These are phyloP conservation scores for Rhodotorula sp. DNA, from an alignment of 1,284 basidiomycete species.

Conservation along the genomic window DNA sequence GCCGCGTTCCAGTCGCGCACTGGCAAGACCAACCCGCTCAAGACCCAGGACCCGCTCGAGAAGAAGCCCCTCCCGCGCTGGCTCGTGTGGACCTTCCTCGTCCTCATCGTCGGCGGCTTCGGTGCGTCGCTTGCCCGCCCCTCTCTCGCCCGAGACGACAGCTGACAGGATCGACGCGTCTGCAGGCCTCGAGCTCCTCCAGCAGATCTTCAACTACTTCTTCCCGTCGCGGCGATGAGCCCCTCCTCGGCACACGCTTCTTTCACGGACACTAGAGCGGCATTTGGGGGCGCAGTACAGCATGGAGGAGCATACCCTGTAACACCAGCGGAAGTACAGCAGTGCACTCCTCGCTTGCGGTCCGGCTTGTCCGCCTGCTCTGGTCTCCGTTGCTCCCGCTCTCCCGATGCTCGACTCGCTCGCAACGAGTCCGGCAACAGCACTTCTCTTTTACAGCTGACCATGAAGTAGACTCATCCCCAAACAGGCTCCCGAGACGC, in stretches of 20 bases:
- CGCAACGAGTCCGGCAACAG: too few relatives aligned
- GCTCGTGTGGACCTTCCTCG: constrained; percentile 4
- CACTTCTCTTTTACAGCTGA: too few relatives aligned
- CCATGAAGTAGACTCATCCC: too few relatives aligned
- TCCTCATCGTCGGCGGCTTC: constrained; percentile 14
- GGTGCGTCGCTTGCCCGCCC: constrained; percentile 2
- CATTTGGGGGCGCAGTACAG: too few relatives aligned
- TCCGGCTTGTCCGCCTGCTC: too few relatives aligned
- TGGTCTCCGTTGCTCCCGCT: too few relatives aligned
- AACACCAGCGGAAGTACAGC: not conserved
- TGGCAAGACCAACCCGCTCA: constrained; percentile 29
- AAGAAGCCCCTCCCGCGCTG: constrained; percentile 11
- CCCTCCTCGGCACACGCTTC: too few relatives aligned
- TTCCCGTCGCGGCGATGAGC: not conserved
- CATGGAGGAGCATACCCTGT: not conserved
- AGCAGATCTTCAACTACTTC: constrained; percentile 22
- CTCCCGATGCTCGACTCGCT: too few relatives aligned
- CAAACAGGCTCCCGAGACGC: too few relatives aligned
- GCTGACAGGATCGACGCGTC: not conserved
- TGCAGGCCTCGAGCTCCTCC: constrained; percentile 26
- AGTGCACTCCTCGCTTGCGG: too few relatives aligned
- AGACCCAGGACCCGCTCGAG: constrained; percentile 11
- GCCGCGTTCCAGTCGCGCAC: constrained; percentile 24
- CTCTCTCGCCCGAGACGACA: not conserved
- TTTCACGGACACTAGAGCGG: too few relatives aligned